Evolutionary conservation across 345 rosid genomes (phyloP).

Genomic region (Eucalyptus brandiana): DNA sequence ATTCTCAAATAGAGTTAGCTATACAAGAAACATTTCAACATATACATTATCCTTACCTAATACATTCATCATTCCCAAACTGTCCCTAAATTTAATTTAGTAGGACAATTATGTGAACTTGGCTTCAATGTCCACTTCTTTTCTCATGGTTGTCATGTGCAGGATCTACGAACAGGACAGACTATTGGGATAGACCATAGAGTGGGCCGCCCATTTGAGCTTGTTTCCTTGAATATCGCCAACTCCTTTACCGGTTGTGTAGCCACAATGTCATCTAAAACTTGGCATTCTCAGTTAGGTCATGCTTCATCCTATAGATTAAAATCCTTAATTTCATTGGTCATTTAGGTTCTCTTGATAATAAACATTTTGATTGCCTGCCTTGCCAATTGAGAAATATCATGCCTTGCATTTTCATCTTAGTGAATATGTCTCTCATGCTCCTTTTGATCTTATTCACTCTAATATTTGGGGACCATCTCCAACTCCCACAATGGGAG

Average conservation of each 20-base stretch:
- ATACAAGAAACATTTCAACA: not conserved
- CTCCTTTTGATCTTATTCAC: not conserved
- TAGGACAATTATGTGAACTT: not conserved
- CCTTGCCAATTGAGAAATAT: not conserved
- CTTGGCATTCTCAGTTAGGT: not conserved
- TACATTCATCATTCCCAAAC: not conserved
- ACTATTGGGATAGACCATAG: not conserved
- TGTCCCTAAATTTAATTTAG: too few relatives aligned
- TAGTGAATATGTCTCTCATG: not conserved
- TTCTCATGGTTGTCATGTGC: not conserved
- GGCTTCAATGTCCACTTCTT: not conserved
- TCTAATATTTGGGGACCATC: not conserved
- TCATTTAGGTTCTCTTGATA: not conserved
- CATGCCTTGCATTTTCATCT: not conserved
- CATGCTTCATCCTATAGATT: not conserved
- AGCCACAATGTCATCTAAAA: not conserved
- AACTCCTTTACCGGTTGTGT: not conserved
- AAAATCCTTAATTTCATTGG: not conserved
- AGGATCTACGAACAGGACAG: fast-evolving
- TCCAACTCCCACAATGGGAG: not conserved
- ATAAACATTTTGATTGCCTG: too few relatives aligned
- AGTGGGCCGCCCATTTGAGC: not conserved
- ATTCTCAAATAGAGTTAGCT: not conserved
- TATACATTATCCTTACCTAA: not conserved
- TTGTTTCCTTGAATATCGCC: not conserved